These are phyloP conservation scores for Phytophthora pseudosyringae DNA, from an alignment of 352 stramenopile species.

Conservation along the genomic window DNA sequence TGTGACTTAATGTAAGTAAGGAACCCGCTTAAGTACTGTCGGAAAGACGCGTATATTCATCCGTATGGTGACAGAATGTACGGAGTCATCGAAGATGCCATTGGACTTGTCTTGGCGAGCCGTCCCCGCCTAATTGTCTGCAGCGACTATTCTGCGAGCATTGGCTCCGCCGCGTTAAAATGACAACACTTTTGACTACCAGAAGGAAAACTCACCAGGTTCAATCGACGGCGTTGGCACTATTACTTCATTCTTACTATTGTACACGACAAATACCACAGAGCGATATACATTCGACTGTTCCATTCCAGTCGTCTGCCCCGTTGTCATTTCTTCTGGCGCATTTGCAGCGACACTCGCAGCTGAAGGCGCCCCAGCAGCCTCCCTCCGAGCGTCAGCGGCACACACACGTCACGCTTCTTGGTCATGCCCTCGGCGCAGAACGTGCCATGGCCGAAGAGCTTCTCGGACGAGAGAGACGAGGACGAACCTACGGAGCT, in stretches of 20 bases:
- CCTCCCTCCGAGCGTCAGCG: constrained; percentile 68
- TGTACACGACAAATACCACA: not conserved
- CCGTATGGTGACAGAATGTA: no score
- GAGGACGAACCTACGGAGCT: constrained; percentile 30
- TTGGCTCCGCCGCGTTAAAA: no score
- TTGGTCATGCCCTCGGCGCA: constrained; percentile 58
- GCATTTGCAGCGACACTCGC: constrained; percentile 61
- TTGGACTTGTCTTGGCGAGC: no score
- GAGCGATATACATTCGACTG: not conserved
- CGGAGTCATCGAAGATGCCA: no score
- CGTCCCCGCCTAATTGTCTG: no score
- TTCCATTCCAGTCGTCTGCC: constrained; percentile 12
- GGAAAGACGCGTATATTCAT: no score
- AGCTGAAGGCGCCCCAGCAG: constrained; percentile 67
- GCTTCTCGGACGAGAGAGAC: constrained; percentile 45
- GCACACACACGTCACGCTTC: constrained; percentile 60
- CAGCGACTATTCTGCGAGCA: no score
- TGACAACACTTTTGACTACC: no score
- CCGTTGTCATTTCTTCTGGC: constrained; percentile 31
- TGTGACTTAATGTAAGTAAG: no score
- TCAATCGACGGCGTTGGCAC: not conserved
- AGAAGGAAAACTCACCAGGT: no score
- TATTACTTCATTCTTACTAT: constrained; percentile 14
- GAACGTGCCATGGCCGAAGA: constrained; percentile 72
- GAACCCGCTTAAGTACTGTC: no score